A percentile compares a stretch with the other conserved stretches of the same genome.
Conservation (phyloP, 768 basidiomycete species). For the Tephrocybe sp. region DNA sequence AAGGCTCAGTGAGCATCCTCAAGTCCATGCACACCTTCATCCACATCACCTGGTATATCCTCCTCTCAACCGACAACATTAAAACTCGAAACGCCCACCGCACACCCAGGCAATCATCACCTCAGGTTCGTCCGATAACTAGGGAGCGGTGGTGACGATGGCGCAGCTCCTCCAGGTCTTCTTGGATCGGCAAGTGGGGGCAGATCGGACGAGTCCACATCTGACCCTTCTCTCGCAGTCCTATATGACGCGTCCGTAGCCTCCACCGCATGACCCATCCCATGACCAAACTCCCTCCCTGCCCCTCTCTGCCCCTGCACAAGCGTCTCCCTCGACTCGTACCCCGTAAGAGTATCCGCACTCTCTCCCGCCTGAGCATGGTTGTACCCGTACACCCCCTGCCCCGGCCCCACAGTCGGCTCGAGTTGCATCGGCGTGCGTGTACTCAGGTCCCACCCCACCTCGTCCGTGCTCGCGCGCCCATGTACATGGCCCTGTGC, state of each 20-base stretch:
- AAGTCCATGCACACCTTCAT: too few species aligned
- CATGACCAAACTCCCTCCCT: not conserved
- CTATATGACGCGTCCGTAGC: conserved; percentile 21
- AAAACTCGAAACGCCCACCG: too few species aligned
- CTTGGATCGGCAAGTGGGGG: not conserved
- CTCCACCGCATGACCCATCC: conserved; percentile 22
- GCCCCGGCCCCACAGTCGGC: not conserved
- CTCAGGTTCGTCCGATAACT: conserved; percentile 9
- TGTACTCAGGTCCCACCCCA: conserved; percentile 28
- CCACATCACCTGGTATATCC: too few species aligned
- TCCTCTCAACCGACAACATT: too few species aligned
- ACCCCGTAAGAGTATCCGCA: not conserved
- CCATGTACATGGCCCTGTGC: conserved; percentile 4
- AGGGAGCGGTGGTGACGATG: conserved; percentile 11
- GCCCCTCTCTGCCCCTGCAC: conserved; percentile 1
- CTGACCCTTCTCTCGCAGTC: conserved; percentile 20
- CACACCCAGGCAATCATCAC: not conserved
- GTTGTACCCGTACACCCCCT: not conserved
- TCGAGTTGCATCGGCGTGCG: conserved; percentile 7
- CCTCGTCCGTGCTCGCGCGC: conserved; percentile 30
- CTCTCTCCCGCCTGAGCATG: not conserved
- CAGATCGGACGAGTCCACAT: not conserved
- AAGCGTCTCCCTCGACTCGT: not conserved
- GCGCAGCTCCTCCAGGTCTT: not conserved
- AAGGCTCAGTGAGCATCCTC: too few species aligned